phyloP scores from a whole-genome alignment of 2,329 filamentous ascomycete species.

The Cytospora mali region DNA sequence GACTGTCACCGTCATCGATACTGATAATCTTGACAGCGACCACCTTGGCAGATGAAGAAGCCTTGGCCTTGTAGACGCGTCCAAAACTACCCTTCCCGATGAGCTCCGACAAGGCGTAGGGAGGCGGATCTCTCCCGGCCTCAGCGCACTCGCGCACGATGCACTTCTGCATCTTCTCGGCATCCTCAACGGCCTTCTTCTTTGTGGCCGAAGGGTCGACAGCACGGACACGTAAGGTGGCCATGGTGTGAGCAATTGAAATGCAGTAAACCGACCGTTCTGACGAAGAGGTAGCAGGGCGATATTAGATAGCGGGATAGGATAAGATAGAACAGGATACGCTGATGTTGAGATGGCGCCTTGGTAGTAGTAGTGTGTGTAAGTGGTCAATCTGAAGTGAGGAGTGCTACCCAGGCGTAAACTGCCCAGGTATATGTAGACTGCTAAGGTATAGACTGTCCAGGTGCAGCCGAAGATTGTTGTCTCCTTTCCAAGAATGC shows the following conservation, averaged over 20 bases:
- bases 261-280: not conserved
- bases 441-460: too few species aligned
- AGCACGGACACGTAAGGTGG: constrained; percentile 37
- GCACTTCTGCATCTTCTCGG: constrained; percentile 61
- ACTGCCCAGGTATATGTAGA: too few species aligned
- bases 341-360: not conserved
- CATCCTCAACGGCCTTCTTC: constrained; percentile 63
- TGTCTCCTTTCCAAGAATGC: too few species aligned
- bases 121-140: constrained; percentile 57
- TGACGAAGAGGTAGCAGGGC: not conserved
- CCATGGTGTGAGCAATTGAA: constrained; percentile 33
- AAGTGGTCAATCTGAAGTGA: not conserved
- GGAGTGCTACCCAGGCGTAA: too few species aligned
- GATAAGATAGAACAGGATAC: too few species aligned
- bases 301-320: not conserved
- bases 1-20: constrained; percentile 74
- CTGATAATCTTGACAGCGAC: constrained; percentile 81
- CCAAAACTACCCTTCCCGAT: constrained; percentile 72
- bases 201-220: constrained; percentile 36
- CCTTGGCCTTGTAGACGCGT: constrained; percentile 65
- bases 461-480: too few species aligned
- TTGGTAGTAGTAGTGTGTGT: not conserved
- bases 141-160: constrained; percentile 61
- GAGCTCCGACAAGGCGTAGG: constrained; percentile 64
- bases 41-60: constrained; percentile 45